Conservation (phyloP, 2,329 filamentous ascomycete species). For the Hypoxylon sp. region DNA sequence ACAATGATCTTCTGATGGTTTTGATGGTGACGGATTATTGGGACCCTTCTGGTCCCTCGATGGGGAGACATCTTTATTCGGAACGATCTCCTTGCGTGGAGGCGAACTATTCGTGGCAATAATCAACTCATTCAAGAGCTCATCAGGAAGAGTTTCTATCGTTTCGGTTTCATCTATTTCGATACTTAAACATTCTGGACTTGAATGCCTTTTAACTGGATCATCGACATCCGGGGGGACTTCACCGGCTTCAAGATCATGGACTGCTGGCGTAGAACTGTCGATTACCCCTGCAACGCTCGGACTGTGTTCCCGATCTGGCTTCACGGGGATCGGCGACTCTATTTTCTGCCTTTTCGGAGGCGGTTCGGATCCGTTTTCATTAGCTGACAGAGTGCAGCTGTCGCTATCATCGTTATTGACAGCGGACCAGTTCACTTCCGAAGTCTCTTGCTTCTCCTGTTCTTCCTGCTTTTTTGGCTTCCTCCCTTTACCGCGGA, state of each 20-base stretch:
- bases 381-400: slow-evolving; percentile 27
- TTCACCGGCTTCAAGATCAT: slow-evolving; percentile 8
- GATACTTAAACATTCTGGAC: neutral
- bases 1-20: slow-evolving; percentile 10
- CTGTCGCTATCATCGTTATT: slow-evolving; percentile 25
- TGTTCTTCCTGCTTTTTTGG: slow-evolving; percentile 37
- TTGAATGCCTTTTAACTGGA: neutral
- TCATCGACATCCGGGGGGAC: slow-evolving; percentile 3
- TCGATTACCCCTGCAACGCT: slow-evolving; percentile 25
- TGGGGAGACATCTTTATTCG: slow-evolving; percentile 11
- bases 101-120: slow-evolving; percentile 9
- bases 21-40: slow-evolving; percentile 17
- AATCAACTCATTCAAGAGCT: slow-evolving; percentile 30
- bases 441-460: slow-evolving; percentile 23
- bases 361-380: slow-evolving; percentile 36
- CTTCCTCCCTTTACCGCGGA: slow-evolving; percentile 52
- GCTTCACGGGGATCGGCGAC: slow-evolving; percentile 5
- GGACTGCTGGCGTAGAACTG: slow-evolving; percentile 12
- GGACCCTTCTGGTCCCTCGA: slow-evolving; percentile 13
- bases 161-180: slow-evolving; percentile 24
- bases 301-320: slow-evolving; percentile 19
- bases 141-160: slow-evolving; percentile 26
- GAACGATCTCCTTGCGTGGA: slow-evolving; percentile 3
- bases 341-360: slow-evolving; percentile 42
- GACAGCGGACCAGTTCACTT: neutral